Conservation (phyloP, 2,329 filamentous ascomycete genomes). For the Calonectria henricotiae region DNA sequence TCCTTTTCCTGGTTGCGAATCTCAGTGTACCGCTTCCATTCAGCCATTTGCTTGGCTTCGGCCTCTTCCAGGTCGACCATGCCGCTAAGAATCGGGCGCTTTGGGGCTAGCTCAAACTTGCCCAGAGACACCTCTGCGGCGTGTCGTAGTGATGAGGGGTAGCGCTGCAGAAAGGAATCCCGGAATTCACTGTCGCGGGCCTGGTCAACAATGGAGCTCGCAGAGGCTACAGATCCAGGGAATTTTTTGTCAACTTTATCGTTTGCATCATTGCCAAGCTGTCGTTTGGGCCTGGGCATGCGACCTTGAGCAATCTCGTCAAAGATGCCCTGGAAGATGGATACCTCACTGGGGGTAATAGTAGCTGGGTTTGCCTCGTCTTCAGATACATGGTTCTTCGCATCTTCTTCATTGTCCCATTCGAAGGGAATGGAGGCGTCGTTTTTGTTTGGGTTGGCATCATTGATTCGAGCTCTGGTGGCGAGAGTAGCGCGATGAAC, state of each 20-base stretch:
- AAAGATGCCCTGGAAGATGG: conserved; percentile 74
- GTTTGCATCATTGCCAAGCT: conserved; percentile 26
- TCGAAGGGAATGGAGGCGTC: conserved; percentile 70
- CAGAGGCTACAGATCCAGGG: conserved; percentile 7
- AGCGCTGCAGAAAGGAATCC: conserved; percentile 58
- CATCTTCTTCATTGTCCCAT: conserved; percentile 63
- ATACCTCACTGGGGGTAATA: conserved; percentile 71
- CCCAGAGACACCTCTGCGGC: conserved; percentile 61
- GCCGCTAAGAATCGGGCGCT: conserved; percentile 46
- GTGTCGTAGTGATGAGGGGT: conserved; percentile 59
- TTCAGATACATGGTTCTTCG: conserved; percentile 33
- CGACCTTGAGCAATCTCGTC: conserved; percentile 60
- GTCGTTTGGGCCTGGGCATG: conserved; percentile 54
- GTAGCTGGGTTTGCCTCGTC: conserved; percentile 42
- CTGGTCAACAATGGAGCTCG: conserved; percentile 56
- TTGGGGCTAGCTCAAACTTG: conserved; percentile 57
- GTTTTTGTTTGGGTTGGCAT: conserved; percentile 35
- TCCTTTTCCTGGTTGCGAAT: conserved; percentile 65
- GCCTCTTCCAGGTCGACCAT: conserved; percentile 55
- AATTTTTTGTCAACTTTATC: conserved; percentile 19
- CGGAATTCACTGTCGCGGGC: conserved; percentile 55
- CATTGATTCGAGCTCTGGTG: conserved; percentile 32
- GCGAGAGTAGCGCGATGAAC: conserved; percentile 46
- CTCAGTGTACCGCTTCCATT: conserved; percentile 57
- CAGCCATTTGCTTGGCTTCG: conserved; percentile 56